These are phyloP conservation scores for Ceratobasidium sp. DNA, from an alignment of 1,284 basidiomycete species.

Conservation along the genomic window DNA sequence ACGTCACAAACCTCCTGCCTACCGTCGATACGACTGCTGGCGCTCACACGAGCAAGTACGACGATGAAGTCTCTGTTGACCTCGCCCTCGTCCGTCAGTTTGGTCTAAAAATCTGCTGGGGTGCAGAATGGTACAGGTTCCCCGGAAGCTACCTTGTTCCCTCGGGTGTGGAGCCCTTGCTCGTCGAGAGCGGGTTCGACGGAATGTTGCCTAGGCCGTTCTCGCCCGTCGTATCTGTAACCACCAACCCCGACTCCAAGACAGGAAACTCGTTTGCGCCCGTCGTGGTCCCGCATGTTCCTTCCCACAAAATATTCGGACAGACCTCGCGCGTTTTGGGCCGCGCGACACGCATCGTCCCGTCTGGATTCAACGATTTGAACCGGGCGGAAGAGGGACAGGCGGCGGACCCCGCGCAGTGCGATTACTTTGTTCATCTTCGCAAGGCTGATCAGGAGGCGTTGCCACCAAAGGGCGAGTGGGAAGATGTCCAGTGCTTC, in stretches of 20 bases:
- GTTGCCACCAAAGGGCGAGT: constrained; percentile 68
- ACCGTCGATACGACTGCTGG: constrained; percentile 51
- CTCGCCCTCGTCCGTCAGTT: constrained; percentile 75
- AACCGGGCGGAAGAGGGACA: constrained; percentile 74
- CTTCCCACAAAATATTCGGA: constrained; percentile 8
- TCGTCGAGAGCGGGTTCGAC: constrained; percentile 89
- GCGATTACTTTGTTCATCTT: constrained; percentile 89
- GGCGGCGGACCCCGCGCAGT: constrained; percentile 76
- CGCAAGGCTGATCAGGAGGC: constrained; percentile 76
- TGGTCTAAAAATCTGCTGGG: constrained; percentile 85
- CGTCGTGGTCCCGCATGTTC: constrained; percentile 29
- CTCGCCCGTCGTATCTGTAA: constrained; percentile 46
- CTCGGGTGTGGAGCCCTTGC: constrained; percentile 81
- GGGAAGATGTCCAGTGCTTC: constrained; percentile 80
- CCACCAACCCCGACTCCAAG: constrained; percentile 13
- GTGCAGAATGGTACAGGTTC: constrained; percentile 97
- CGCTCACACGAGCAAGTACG: constrained; percentile 54
- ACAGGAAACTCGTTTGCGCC: constrained; percentile 50
- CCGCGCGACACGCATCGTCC: constrained; percentile 63
- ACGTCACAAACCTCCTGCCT: constrained; percentile 70
- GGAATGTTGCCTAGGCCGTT: constrained; percentile 92
- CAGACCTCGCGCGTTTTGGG: constrained; percentile 21
- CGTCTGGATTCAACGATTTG: constrained; percentile 83
- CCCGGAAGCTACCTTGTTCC: constrained; percentile 91
- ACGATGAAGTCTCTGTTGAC: constrained; percentile 72